These are phyloP conservation scores for Colletotrichum tropicale DNA, from an alignment of 2,329 filamentous ascomycete species.

Conservation along the genomic window DNA sequence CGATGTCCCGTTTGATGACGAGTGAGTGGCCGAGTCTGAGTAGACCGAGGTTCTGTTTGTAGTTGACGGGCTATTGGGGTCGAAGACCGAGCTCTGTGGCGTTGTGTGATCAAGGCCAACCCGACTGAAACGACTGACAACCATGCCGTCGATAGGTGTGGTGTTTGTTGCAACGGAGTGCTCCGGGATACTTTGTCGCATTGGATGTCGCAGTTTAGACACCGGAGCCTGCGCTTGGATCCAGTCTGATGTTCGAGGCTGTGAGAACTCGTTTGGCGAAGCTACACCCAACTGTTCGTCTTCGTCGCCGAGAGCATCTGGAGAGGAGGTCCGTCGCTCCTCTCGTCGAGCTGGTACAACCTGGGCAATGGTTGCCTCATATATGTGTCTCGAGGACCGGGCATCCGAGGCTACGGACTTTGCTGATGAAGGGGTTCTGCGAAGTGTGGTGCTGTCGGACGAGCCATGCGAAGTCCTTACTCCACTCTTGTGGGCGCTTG, in stretches of 20 bases:
- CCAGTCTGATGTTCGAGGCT: neutral
- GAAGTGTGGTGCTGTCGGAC: neutral
- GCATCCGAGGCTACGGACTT: neutral
- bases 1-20: neutral
- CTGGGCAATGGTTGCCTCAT: neutral
- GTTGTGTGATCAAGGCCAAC: neutral
- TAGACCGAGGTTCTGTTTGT: conserved; percentile 14
- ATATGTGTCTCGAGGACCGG: neutral
- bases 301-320: neutral
- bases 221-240: neutral
- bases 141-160: neutral
- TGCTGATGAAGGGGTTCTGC: neutral
- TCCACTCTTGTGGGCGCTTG: neutral
- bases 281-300: neutral
- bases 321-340: neutral
- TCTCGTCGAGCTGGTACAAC: neutral
- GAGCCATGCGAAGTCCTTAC: neutral
- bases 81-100: neutral
- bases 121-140: neutral
- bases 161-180: neutral
- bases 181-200: neutral
- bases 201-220: neutral
- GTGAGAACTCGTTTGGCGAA: neutral
- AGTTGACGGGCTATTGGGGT: conserved; percentile 7
- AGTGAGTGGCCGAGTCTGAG: neutral